Conservation (phyloP, 2,329 filamentous ascomycete genomes). For the Colletotrichum spaethianum region DNA sequence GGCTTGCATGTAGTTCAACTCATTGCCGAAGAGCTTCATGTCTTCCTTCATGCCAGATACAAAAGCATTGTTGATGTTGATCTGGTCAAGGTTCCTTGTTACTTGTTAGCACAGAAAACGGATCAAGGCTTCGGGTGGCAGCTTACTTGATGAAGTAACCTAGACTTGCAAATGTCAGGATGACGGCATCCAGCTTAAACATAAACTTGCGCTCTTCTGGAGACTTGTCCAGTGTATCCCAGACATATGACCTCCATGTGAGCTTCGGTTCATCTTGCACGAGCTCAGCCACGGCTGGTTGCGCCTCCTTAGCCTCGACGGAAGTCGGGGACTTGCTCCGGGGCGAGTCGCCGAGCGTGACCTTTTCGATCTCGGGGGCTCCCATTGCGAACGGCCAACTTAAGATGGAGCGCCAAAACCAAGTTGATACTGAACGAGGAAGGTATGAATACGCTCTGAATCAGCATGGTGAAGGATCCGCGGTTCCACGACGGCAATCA, state of each 20-base stretch:
- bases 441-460: too few relatives aligned
- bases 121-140: background rate
- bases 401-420: background rate
- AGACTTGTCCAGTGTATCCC: constrained; percentile 62
- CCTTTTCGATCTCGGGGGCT: constrained; percentile 22
- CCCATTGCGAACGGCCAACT: constrained; percentile 9
- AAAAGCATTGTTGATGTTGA: constrained; percentile 54
- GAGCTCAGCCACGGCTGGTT: constrained; percentile 12
- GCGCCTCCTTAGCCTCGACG: background rate
- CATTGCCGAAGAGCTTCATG: constrained; percentile 46
- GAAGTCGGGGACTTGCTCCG: constrained; percentile 27
- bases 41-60: constrained; percentile 48
- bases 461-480: background rate
- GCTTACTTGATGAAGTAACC: constrained; percentile 46
- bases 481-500: background rate
- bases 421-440: background rate
- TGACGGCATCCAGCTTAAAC: constrained; percentile 58
- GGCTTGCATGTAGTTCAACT: constrained; percentile 48
- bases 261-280: constrained; percentile 50
- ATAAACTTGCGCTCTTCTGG: constrained; percentile 57
- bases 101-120: background rate
- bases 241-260: constrained; percentile 64
- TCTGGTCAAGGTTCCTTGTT: constrained; percentile 46
- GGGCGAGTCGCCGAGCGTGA: constrained; percentile 16
- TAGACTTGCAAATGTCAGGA: constrained; percentile 53